Base-by-base conservation (phyloP, 495 filamentous ascomycete genomes). In the Neurospora discreta region DNA sequence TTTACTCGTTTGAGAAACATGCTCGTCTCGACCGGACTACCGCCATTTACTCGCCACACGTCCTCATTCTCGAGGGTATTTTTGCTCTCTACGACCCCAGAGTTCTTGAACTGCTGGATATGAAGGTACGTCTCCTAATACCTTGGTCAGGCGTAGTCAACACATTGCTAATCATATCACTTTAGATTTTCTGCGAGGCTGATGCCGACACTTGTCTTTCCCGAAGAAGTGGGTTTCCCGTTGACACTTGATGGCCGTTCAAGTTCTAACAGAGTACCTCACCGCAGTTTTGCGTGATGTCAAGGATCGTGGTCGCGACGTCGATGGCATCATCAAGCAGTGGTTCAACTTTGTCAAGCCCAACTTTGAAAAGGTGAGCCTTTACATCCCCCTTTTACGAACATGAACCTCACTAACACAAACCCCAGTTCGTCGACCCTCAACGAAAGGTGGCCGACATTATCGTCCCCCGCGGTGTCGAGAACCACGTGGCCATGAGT, bases 281-380 rank as follows among this genome's bases (percentile, higher is more conserved):
- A 97, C 68, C n/a, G 9, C 68, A 97, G 93, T 97, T 73, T 79
- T 94, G 44, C 91, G 94, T 75, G 94, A 98, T 82, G 91, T 97
- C 18, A 86, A 85, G 73, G 91, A 96, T 75, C 86, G 94, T 75
- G 93, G 92, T 9, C 85, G 94, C 70, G 93, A 96, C 72, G 89
- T 98, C 71, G 92, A 97, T 74, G 95, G 95, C 44, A 94, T 94
- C 77, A 94, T 98, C 77, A 98, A 98, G 80, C 95, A 99, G 81
- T 99, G 95, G 95, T 97, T 97, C 78, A 80, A 80, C 42, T 99
- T 90, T 80, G 95, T 99, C 9, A 99, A 99, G 81, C 95, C 95
- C 5, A 98, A 97, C 72, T 98, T 94, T 75, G 91, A 93, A 71
- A 86, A 84, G 78, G 84, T 81, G 78, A 71, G 75, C 52, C 1